phyloP scores from a whole-genome alignment of 495 filamentous ascomycete genomes.

The Lichenothelia convexa region DNA sequence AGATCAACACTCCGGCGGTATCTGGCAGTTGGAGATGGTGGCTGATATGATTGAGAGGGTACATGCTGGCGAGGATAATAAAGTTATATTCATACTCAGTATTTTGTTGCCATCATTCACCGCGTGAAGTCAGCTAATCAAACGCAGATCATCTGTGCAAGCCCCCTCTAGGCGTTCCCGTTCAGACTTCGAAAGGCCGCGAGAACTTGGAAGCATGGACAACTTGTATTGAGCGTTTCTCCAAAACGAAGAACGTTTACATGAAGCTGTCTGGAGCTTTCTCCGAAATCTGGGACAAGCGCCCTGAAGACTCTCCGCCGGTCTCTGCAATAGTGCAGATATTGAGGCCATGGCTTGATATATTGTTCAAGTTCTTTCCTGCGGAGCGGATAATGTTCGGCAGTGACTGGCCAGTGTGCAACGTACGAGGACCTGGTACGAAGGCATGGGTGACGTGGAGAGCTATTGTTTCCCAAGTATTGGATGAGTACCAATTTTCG shows the following conservation, averaged over 20 bases:
- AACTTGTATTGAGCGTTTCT: constrained; percentile 27
- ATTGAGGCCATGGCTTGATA: constrained; percentile 45
- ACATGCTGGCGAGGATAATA: constrained; percentile 37
- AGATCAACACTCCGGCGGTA: constrained; percentile 49
- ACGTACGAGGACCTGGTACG: constrained; percentile 38
- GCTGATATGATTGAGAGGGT: constrained; percentile 52
- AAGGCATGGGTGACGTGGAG: constrained; percentile 38
- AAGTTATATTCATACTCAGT: constrained; percentile 54
- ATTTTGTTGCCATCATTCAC: constrained; percentile 2
- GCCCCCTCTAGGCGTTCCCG: constrained; percentile 40
- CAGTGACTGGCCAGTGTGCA: constrained; percentile 82
- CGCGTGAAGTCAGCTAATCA: constrained; percentile 2
- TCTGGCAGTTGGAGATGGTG: constrained; percentile 52
- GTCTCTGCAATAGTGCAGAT: constrained; percentile 24
- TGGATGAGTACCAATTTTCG: constrained; percentile 36
- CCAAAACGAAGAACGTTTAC: constrained; percentile 31
- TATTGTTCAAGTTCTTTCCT: constrained; percentile 49
- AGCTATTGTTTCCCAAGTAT: constrained; percentile 37
- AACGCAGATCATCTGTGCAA: constrained; percentile 70
- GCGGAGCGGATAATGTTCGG: constrained; percentile 66
- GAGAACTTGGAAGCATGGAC: constrained; percentile 36
- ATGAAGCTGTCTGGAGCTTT: constrained; percentile 84
- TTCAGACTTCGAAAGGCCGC: constrained; percentile 15
- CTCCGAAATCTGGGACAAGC: constrained; percentile 41
- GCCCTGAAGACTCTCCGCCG: constrained; percentile 17